phyloP scores from a whole-genome alignment of 2,329 filamentous ascomycete species.

The Metarhizium anisopliae region DNA sequence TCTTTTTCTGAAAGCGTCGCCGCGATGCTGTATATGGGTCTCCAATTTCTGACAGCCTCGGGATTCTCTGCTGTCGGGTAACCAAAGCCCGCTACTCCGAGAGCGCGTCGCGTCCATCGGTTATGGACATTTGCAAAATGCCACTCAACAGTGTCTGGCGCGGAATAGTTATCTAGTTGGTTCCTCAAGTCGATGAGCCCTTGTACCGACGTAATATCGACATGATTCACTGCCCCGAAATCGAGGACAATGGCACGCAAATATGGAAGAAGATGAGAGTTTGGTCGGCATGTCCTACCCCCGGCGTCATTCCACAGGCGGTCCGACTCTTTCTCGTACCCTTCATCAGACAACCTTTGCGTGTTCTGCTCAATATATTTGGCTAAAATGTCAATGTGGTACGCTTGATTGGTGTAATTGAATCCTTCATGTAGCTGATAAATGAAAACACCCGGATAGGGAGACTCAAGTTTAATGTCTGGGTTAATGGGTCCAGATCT shows the following conservation, averaged over 20 bases:
- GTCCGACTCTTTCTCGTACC: slow-evolving; percentile 28
- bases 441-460: slow-evolving; percentile 41
- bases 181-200: slow-evolving; percentile 46
- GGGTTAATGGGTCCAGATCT: slow-evolving; percentile 36
- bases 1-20: slow-evolving; percentile 12
- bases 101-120: slow-evolving; percentile 47
- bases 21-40: slow-evolving; percentile 24
- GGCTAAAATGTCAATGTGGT: slow-evolving; percentile 34
- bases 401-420: slow-evolving; percentile 43
- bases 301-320: slow-evolving; percentile 48
- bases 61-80: slow-evolving; percentile 24
- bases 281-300: slow-evolving; percentile 19
- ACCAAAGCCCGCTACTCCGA: slow-evolving; percentile 48
- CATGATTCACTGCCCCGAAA: slow-evolving; percentile 45
- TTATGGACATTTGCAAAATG: slow-evolving; percentile 46
- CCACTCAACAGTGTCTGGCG: slow-evolving; percentile 39
- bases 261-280: slow-evolving; percentile 29
- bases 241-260: slow-evolving; percentile 48
- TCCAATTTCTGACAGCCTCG: slow-evolving; percentile 20
- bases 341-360: slow-evolving; percentile 27
- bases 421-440: slow-evolving; percentile 43
- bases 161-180: slow-evolving; percentile 43
- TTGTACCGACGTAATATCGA: slow-evolving; percentile 50
- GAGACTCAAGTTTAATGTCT: slow-evolving; percentile 28
- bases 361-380: slow-evolving; percentile 32